Base-by-base conservation (phyloP, 495 filamentous ascomycete species). In the Hypoxylon cercidicola region DNA sequence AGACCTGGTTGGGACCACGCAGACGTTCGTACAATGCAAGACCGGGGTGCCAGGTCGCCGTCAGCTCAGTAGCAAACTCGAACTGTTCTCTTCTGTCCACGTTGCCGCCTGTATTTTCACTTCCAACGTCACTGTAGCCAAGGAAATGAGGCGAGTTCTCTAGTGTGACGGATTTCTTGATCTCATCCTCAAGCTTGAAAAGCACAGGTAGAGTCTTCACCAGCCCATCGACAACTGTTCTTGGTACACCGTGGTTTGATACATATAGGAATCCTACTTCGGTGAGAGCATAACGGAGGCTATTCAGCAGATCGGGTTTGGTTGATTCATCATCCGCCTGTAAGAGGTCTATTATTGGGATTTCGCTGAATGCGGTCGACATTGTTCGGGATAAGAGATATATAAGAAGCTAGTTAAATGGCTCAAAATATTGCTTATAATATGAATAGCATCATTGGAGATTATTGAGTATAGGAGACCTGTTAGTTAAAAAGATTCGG, bases 181-280 rank as follows among this genome's bases (percentile, higher is more conserved):
- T 64, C 12, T 70, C 62, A 4, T 59, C 46, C 0, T 74, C 56
- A 0, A 84, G 68, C 8, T 74, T 64, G 53, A 85, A 87, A 3
- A 85, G 74, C 1, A 47, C 52, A 16, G 82, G 81, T 3, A 85
- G 69, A 1, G 60, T 67, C 20, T 70, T 61, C 11, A 77, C 70
- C 15, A 87, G 68, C 19, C 71, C 72, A 1, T 72, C 45, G 37
- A 84, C 76, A 15, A 61, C 72, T 1, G 57, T 32, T 21, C 54
- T 25, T 4, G 78, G 67, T 13, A 85, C 79, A 12, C 74, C 75
- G 63, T 86, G 83, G 54, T 85, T 81, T 1, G 68, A 67, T 25
- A 87, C 64, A 60, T 86, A 85, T 8, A 86, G 72, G 51, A 86
- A 86, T 0, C 84, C 83, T 50, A 82, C 74, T 43, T 77, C 57